Conservation (phyloP, 75 land plant species). For the Cunninghamia lanceolata region DNA sequence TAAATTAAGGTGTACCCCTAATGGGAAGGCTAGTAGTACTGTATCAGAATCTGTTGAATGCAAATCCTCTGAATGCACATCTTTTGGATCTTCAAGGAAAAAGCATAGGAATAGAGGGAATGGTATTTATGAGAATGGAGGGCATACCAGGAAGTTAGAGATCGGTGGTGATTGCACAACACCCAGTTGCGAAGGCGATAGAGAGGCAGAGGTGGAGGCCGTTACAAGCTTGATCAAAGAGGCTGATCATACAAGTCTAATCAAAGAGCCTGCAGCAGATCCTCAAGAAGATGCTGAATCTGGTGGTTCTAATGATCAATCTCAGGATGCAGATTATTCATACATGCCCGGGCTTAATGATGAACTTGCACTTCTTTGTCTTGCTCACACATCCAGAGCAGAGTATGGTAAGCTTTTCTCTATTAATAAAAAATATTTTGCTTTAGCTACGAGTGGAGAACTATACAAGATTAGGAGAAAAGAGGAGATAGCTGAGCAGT, state of each 20-base stretch:
- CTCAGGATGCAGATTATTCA: slow-evolving; percentile 62
- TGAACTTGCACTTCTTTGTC: slow-evolving; percentile 34
- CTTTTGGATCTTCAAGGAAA: slow-evolving; percentile 1
- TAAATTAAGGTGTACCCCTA: not conserved
- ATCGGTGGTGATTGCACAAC: not conserved
- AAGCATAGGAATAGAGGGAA: slow-evolving; percentile 8
- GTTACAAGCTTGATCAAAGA: not conserved
- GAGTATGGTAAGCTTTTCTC: slow-evolving; percentile 33
- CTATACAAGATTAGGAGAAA: slow-evolving; percentile 41
- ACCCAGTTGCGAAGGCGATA: not conserved
- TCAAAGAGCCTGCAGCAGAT: not conserved
- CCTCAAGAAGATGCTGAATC: not conserved
- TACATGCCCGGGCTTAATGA: slow-evolving; percentile 27
- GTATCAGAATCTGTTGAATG: not conserved
- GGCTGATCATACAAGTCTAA: not conserved
- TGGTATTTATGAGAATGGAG: not conserved
- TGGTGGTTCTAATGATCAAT: slow-evolving; percentile 13
- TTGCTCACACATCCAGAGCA: slow-evolving; percentile 37
- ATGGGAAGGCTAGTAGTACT: not conserved
- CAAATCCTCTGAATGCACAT: not conserved
- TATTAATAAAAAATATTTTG: slow-evolving; percentile 21
- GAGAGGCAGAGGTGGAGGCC: not conserved
- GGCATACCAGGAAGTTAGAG: not conserved
- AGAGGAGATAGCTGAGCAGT: slow-evolving; percentile 41
- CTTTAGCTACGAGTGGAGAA: slow-evolving; percentile 36